A percentile compares a stretch with the other conserved stretches of the same genome.
These are phyloP conservation scores for Wickerhamiella australiensis DNA, from an alignment of 805 yeast genomes.

Conservation along the genomic window DNA sequence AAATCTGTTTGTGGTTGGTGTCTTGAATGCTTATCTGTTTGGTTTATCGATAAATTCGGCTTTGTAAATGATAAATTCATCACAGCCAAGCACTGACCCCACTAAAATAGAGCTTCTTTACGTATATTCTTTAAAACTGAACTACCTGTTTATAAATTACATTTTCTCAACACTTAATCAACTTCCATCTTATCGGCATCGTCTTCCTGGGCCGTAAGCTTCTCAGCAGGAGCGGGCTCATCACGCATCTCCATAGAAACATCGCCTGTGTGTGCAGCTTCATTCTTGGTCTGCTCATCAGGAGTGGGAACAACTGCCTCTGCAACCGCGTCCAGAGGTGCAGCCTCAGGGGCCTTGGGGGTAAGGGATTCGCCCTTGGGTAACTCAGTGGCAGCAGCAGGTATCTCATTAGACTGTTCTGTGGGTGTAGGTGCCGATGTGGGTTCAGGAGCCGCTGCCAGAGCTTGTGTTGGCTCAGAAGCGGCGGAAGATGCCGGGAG, in stretches of 20 bases:
- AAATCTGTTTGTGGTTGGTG: too few relatives aligned
- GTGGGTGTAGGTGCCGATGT: background rate
- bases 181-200: conserved; percentile 4
- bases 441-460: background rate
- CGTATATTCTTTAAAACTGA: background rate
- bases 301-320: background rate
- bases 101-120: too few relatives aligned
- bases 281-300: background rate
- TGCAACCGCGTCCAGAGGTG: background rate
- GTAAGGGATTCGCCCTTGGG: background rate
- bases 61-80: too few relatives aligned
- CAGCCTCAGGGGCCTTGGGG: background rate
- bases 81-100: too few relatives aligned
- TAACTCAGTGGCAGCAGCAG: background rate
- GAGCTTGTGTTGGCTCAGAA: background rate
- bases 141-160: conserved; percentile 1
- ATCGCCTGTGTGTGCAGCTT: background rate
- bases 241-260: background rate
- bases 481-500: background rate
- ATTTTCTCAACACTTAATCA: background rate
- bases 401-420: background rate
- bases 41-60: too few relatives aligned
- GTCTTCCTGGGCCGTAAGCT: background rate
- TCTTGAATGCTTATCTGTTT: too few relatives aligned
- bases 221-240: background rate